These are phyloP conservation scores for Tricharina praecox DNA, from an alignment of 495 filamentous ascomycete species.

Conservation along the genomic window DNA sequence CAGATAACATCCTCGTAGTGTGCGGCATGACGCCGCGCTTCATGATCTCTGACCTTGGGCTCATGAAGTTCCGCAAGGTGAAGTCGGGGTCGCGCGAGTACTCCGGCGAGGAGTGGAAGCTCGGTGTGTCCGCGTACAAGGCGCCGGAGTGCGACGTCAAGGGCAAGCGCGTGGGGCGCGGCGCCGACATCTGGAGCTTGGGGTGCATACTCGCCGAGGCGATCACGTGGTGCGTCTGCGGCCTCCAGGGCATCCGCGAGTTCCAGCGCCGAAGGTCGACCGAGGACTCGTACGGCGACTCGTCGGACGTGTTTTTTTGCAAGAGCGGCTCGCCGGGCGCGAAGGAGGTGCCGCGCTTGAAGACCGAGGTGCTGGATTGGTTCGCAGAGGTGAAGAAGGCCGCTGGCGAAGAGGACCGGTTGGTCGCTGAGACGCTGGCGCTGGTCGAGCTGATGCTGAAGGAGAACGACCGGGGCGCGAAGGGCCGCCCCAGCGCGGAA, in stretches of 20 bases:
- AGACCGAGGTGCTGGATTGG: not conserved
- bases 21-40: conserved; percentile 6
- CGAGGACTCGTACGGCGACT: not conserved
- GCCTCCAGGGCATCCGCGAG: conserved; percentile 7
- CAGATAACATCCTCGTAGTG: conserved; percentile 21
- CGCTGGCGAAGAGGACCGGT: not conserved
- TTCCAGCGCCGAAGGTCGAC: not conserved
- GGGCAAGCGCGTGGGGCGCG: conserved; percentile 11
- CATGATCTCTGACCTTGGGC: conserved; percentile 20
- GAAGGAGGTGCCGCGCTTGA: not conserved
- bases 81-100: not conserved
- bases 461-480: not conserved
- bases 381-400: not conserved
- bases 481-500: not conserved
- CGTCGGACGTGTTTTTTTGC: not conserved
- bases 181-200: conserved; percentile 26
- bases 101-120: conserved; percentile 5
- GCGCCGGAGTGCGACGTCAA: conserved; percentile 12
- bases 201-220: conserved; percentile 26
- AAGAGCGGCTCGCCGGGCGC: not conserved
- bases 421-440: not conserved
- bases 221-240: conserved; percentile 16
- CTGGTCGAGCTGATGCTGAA: not conserved
- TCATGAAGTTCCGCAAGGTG: conserved; percentile 7
- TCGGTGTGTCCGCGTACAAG: conserved; percentile 12